These are phyloP conservation scores for Moringa oleifera DNA, from an alignment of 345 rosid genomes.

Conservation along the genomic window DNA sequence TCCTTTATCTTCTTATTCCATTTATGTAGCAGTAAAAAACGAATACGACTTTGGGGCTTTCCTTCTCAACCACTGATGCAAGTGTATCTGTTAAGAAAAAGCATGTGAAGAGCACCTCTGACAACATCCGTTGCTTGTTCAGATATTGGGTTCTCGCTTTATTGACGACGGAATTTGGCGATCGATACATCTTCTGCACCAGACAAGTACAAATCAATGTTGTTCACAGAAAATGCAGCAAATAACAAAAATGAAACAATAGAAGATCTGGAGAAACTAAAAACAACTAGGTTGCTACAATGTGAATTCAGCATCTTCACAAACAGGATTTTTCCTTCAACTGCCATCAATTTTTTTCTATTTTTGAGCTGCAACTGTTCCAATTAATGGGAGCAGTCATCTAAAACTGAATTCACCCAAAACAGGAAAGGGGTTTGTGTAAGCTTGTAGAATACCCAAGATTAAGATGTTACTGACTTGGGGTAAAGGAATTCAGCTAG, in stretches of 20 bases:
- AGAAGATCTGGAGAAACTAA: background rate
- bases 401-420: too few species aligned
- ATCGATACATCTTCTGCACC: constrained; percentile 63
- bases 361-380: background rate
- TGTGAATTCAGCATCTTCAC: background rate
- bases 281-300: too few species aligned
- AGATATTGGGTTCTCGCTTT: constrained; percentile 86
- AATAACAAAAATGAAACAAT: background rate
- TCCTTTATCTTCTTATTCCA: too few species aligned
- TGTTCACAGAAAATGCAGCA: background rate
- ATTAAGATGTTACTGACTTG: background rate
- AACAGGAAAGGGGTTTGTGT: background rate
- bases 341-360: background rate
- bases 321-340: background rate
- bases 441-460: background rate
- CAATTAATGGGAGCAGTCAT: too few species aligned
- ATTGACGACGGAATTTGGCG: constrained; percentile 71
- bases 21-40: too few species aligned
- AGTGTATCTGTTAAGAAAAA: too few species aligned
- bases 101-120: constrained; percentile 37
- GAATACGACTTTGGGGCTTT: too few species aligned
- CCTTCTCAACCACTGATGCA: too few species aligned
- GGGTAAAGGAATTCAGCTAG: background rate
- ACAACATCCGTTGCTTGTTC: constrained; percentile 79
- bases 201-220: background rate